A percentile compares a stretch with the other conserved stretches of the same genome.
Conservation (phyloP, 257 asterid species). For the Cordia subcordata region DNA sequence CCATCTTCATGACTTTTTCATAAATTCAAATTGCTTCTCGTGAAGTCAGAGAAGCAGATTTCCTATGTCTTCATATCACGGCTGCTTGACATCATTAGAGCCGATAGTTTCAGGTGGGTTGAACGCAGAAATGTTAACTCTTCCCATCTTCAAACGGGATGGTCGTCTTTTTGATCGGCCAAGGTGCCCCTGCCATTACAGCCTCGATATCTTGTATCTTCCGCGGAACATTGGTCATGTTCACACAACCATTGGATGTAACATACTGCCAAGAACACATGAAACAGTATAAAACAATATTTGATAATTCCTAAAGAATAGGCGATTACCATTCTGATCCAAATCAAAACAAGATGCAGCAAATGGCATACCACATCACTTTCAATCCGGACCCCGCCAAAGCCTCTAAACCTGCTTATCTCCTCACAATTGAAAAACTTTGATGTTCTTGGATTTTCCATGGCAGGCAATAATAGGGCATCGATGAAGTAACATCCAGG, state of each 20-base stretch:
- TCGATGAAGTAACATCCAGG: constrained; percentile 98
- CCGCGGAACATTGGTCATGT: constrained; percentile 86
- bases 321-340: too few species aligned
- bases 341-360: constrained; percentile 6
- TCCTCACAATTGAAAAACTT: constrained; percentile 59
- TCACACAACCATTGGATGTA: constrained; percentile 61
- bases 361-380: constrained; percentile 73
- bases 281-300: neutral
- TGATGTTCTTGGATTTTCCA: constrained; percentile 61
- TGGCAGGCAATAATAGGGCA: constrained; percentile 79
- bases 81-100: too few species aligned
- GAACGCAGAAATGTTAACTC: neutral
- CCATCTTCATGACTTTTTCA: too few species aligned
- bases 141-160: constrained; percentile 20
- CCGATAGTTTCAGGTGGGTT: too few species aligned
- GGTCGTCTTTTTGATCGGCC: constrained; percentile 51
- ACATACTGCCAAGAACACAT: constrained; percentile 44
- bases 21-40: too few species aligned
- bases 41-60: too few species aligned
- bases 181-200: constrained; percentile 88
- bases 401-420: constrained; percentile 66
- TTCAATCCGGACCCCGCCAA: constrained; percentile 96
- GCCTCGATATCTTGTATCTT: constrained; percentile 81
- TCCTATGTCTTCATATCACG: too few species aligned
- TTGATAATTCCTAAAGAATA: too few species aligned